These are phyloP conservation scores for Clonostachys rosea DNA, from an alignment of 2,329 filamentous ascomycete species.

Conservation along the genomic window DNA sequence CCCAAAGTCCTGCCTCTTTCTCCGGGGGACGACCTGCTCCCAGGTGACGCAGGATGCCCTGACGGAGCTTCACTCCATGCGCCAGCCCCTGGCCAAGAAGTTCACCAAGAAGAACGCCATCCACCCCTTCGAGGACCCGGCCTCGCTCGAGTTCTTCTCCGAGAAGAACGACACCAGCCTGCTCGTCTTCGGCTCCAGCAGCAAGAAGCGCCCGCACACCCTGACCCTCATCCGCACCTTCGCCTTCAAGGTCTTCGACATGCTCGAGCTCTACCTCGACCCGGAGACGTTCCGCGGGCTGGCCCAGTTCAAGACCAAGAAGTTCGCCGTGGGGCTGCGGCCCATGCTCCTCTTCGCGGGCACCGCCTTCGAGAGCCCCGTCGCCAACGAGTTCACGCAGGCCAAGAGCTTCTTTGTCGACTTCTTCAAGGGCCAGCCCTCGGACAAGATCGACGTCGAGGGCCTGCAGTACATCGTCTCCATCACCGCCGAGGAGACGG, in stretches of 20 bases:
- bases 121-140: constrained; percentile 87
- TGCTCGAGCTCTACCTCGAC: constrained; percentile 87
- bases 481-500: constrained; percentile 67
- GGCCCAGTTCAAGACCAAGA: constrained; percentile 70
- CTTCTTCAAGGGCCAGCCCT: constrained; percentile 76
- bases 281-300: constrained; percentile 65
- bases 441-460: constrained; percentile 86
- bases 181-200: constrained; percentile 77
- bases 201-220: constrained; percentile 93
- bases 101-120: constrained; percentile 97
- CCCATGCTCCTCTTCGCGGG: constrained; percentile 91
- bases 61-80: constrained; percentile 79
- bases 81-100: constrained; percentile 78
- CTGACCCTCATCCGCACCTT: constrained; percentile 82
- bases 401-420: constrained; percentile 86
- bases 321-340: constrained; percentile 75
- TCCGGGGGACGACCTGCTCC: constrained; percentile 82
- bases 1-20: constrained; percentile 83
- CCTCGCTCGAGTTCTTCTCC: constrained; percentile 89
- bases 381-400: constrained; percentile 73
- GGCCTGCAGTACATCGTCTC: constrained; percentile 88
- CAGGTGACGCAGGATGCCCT: constrained; percentile 79
- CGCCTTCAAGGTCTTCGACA: constrained; percentile 83
- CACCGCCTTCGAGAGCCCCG: constrained; percentile 79
- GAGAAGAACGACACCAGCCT: constrained; percentile 93